phyloP scores from a whole-genome alignment of 2,329 filamentous ascomycete genomes.

The Emmonsia crescens region DNA sequence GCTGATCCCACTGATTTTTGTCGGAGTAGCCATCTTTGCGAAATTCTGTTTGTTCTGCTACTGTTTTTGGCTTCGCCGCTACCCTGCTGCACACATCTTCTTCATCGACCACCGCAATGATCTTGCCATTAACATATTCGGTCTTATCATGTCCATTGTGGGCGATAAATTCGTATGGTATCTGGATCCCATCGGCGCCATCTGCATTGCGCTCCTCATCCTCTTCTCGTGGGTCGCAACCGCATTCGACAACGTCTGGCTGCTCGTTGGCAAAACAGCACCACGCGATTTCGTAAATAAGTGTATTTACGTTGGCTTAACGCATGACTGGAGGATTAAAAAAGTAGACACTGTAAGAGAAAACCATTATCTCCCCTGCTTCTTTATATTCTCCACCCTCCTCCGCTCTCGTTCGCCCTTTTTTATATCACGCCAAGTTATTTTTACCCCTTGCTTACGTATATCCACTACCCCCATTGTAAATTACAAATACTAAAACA shows the following conservation, averaged over 20 bases:
- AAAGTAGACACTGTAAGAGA: slow-evolving; percentile 43
- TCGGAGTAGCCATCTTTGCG: slow-evolving; percentile 35
- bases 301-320: slow-evolving; percentile 46
- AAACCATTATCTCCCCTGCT: neutral
- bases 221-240: slow-evolving; percentile 52
- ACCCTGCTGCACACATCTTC: slow-evolving; percentile 14
- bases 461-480: neutral
- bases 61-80: slow-evolving; percentile 15
- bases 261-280: slow-evolving; percentile 52
- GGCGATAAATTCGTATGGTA: slow-evolving; percentile 46
- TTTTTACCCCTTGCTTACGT: neutral
- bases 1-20: slow-evolving; percentile 45
- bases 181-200: slow-evolving; percentile 51
- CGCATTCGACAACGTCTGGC: slow-evolving; percentile 51
- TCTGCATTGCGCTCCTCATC: slow-evolving; percentile 50
- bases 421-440: neutral
- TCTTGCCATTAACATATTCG: slow-evolving; percentile 46
- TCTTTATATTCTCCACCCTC: neutral
- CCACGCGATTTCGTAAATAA: slow-evolving; percentile 47
- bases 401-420: neutral
- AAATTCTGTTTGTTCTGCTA: slow-evolving; percentile 17
- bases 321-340: slow-evolving; percentile 43
- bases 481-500: slow-evolving; percentile 1
- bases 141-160: slow-evolving; percentile 46
- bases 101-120: slow-evolving; percentile 47